Conservation (phyloP, 2,329 filamentous ascomycete species). For the Calonectria pauciramosa region DNA sequence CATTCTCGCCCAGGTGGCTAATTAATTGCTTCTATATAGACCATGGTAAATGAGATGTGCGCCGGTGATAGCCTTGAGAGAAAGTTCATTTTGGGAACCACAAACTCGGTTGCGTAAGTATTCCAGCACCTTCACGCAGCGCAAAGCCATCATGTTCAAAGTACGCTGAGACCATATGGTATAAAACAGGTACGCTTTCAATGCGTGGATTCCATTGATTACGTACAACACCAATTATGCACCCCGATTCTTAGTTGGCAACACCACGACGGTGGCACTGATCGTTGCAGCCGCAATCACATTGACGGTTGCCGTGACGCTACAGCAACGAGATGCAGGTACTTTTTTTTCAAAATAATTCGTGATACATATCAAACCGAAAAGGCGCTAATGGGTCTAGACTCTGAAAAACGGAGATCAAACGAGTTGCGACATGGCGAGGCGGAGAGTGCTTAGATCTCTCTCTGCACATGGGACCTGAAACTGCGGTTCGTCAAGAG, state of each 20-base stretch:
- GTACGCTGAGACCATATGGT: background rate
- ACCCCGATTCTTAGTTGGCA: constrained; percentile 3
- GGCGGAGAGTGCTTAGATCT: constrained; percentile 1
- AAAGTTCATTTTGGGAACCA: constrained; percentile 4
- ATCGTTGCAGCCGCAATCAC: background rate
- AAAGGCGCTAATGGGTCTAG: background rate
- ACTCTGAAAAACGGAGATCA: background rate
- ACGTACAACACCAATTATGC: constrained; percentile 12
- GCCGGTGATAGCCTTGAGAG: background rate
- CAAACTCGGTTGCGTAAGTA: constrained; percentile 4
- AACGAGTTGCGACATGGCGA: background rate
- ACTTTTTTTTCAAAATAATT: background rate
- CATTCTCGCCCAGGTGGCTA: background rate
- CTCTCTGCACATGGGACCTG: background rate
- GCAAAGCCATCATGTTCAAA: background rate
- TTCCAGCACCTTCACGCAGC: background rate
- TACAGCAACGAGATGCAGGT: constrained; percentile 8
- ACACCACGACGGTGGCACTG: background rate
- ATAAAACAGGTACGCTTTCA: background rate
- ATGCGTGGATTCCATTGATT: constrained; percentile 2
- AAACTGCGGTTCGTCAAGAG: background rate
- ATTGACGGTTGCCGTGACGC: background rate
- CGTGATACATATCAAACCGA: background rate
- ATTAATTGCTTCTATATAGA: background rate
- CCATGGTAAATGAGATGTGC: constrained; percentile 5